Percentiles rank a stretch among this genome's conserved stretches.
phyloP scores from a whole-genome alignment of 140 eudicot species.

The Artemisia princeps region DNA sequence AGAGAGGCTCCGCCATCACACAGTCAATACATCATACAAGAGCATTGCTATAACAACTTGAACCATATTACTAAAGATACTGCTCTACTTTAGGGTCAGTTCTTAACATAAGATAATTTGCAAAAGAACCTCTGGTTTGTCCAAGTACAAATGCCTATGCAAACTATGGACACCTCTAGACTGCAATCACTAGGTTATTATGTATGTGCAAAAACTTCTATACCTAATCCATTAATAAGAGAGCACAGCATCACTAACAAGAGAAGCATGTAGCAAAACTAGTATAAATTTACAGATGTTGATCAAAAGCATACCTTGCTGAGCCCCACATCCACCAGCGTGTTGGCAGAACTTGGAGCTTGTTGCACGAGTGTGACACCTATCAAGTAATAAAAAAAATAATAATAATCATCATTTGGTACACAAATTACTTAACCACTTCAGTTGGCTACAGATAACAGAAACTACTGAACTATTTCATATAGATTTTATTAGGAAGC shows the following conservation, averaged over 20 bases:
- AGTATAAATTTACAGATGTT: not conserved
- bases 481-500: not conserved
- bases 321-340: slow-evolving; percentile 85
- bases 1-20: too few species aligned
- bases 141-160: not conserved
- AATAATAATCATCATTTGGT: slow-evolving; percentile 10
- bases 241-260: not conserved
- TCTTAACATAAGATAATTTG: too few species aligned
- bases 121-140: not conserved
- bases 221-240: not conserved
- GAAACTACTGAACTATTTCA: slow-evolving; percentile 8
- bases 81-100: too few species aligned
- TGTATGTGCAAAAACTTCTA: too few species aligned
- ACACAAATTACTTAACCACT: slow-evolving; percentile 9
- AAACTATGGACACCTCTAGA: slow-evolving; percentile 2
- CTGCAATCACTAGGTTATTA: slow-evolving; percentile 9
- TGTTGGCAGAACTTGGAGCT: slow-evolving; percentile 43
- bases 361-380: slow-evolving; percentile 59
- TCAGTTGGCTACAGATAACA: not conserved
- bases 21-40: too few species aligned
- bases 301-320: slow-evolving; percentile 51
- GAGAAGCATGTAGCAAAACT: slow-evolving; percentile 12
- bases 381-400: slow-evolving; percentile 22
- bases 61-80: too few species aligned
- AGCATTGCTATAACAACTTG: too few species aligned